These are phyloP conservation scores for Erysiphe pulchra DNA, from an alignment of 2,329 filamentous ascomycete species.

Conservation along the genomic window DNA sequence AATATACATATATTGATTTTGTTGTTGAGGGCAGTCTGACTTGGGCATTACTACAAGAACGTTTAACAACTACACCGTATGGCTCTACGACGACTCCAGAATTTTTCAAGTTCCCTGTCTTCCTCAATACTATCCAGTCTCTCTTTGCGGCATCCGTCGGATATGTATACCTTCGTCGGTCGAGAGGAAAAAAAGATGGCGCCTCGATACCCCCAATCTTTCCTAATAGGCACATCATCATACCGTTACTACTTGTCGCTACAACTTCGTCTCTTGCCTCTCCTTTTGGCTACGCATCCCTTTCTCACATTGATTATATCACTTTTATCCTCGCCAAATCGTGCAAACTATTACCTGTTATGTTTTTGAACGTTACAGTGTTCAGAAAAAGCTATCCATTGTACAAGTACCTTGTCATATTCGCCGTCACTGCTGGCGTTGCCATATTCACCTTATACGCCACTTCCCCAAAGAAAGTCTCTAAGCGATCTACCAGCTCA, in stretches of 20 bases:
- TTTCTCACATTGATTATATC: constrained; percentile 90
- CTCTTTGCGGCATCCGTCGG: constrained; percentile 65
- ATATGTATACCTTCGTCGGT: constrained; percentile 51
- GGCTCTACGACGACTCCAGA: constrained; percentile 34
- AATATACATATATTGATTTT: neutral
- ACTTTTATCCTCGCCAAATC: constrained; percentile 93
- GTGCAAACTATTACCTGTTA: constrained; percentile 96
- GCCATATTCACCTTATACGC: constrained; percentile 84
- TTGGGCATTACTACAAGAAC: constrained; percentile 92
- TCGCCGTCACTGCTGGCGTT: constrained; percentile 73
- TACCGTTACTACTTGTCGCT: constrained; percentile 61
- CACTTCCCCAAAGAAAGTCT: constrained; percentile 29
- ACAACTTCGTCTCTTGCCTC: constrained; percentile 70
- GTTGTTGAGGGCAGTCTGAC: constrained; percentile 34
- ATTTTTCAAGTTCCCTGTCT: constrained; percentile 78
- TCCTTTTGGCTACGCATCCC: constrained; percentile 84
- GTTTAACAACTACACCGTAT: constrained; percentile 82
- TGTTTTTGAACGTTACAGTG: constrained; percentile 82
- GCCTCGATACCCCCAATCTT: constrained; percentile 33
- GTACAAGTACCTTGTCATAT: constrained; percentile 89
- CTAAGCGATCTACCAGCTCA: constrained; percentile 17
- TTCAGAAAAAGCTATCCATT: constrained; percentile 76
- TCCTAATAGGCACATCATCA: constrained; percentile 46
- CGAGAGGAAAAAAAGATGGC: constrained; percentile 17
- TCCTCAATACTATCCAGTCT: constrained; percentile 91